A percentile compares a stretch with the other conserved stretches of the same genome.
These are phyloP conservation scores for Neoboletus brunneissimus DNA, from an alignment of 768 basidiomycete species.

Conservation along the genomic window DNA sequence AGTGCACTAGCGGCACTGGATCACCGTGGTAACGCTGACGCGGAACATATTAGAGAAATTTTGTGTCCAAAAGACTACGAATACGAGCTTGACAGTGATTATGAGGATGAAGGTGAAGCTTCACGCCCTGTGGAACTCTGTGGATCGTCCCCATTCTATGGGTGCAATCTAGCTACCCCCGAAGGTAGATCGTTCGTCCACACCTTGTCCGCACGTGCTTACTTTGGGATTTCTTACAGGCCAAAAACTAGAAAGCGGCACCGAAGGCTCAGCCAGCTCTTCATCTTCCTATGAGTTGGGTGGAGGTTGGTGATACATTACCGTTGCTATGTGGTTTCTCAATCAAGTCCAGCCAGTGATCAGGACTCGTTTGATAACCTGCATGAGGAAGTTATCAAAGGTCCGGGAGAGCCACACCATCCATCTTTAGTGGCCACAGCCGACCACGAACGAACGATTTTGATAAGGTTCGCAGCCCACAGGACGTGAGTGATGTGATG, in stretches of 20 bases:
- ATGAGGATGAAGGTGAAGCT: conserved; percentile 20
- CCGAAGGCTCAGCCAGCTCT: neutral
- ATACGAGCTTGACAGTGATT: conserved; percentile 26
- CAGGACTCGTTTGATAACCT: neutral
- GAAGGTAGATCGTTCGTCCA: conserved; percentile 1
- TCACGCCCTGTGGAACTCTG: neutral
- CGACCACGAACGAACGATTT: neutral
- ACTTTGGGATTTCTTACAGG: neutral
- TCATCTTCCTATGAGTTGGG: conserved; percentile 12
- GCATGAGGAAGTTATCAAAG: conserved; percentile 8
- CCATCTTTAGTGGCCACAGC: neutral
- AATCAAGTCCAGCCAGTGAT: conserved; percentile 7
- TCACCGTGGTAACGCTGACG: neutral
- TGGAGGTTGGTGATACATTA: neutral
- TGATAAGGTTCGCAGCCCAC: conserved; percentile 15
- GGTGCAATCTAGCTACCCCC: neutral
- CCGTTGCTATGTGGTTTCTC: conserved; percentile 1
- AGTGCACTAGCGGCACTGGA: neutral
- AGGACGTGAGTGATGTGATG: conserved; percentile 12
- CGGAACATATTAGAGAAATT: conserved; percentile 1
- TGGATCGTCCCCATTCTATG: neutral
- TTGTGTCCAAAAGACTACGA: conserved; percentile 11
- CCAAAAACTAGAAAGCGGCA: neutral
- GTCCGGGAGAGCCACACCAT: neutral
- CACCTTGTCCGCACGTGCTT: neutral